Base-by-base conservation (phyloP, 2,329 filamentous ascomycete species). In the Conoideocrella luteorostrata region DNA sequence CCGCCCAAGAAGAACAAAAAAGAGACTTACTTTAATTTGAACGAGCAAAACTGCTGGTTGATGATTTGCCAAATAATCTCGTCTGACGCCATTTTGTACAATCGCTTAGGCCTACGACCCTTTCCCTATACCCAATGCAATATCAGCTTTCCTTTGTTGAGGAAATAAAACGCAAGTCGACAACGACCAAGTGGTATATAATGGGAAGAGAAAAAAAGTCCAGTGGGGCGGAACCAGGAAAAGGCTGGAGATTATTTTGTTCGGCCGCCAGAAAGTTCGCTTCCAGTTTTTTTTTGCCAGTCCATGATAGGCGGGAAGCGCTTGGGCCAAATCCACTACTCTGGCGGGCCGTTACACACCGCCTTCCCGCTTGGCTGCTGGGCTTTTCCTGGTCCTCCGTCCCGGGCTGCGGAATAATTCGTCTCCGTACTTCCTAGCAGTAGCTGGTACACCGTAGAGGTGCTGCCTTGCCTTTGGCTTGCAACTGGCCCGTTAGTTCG, bases 41-140 rank as follows among this genome's bases (percentile, higher is more conserved):
- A 97, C 41, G 86, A 84, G 72, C 93, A 97, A 64, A 93, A 94
- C 62, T 91, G 86, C 68, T 93, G 87, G 68, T 95, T 94, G 55
- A 96, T 95, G 46, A 96, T 87, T 64, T 90, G 83, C 93, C 93
- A 98, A 51, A 97, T 84, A 52, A 97, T 94, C 68, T 97, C 91
- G 74, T 97, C 91, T 50, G 88, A 94, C 46, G 87, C 81, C 86
- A 93, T 94, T 45, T 47, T 68, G 58, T 33, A 26, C 37, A 37
- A 30, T 35, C 15, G 18, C 23, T 28, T 4, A 26, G 28, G 32
- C 32, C 15, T n/a, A n/a, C n/a, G n/a, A n/a, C n/a, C n/a, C n/a
- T n/a, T n/a, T n/a, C n/a, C n/a, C n/a, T n/a, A n/a, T n/a, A n/a
- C n/a, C n/a, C n/a, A n/a, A n/a, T n/a, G n/a, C n/a, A n/a, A n/a